Evolutionary conservation across 1,139 yeast genomes (phyloP), one percentile per base, ranked within the genome.

Genomic region (Scheffersomyces cryptocercus): DNA sequence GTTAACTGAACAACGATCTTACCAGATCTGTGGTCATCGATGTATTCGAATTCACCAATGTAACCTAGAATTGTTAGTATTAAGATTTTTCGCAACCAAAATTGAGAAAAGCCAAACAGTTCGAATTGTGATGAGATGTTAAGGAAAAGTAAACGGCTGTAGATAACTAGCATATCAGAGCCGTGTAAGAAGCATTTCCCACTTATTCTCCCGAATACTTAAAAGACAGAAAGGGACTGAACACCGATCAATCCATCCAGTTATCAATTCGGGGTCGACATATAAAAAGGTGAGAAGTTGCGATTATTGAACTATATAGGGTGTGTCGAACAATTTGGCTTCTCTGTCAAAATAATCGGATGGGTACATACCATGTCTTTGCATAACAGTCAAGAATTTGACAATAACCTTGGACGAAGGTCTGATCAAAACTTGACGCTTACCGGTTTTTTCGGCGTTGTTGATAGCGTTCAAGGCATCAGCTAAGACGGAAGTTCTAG

Each of bases 401-500:
- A 93, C 81, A 75, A 93, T 90, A 62, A 93, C 99, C 84, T 93
- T 93, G 68, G 99, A 93, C 45, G 98, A 91, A 59, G 99, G 99
- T 85, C 99, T 89, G 74, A 93, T 83, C 73, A 93, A 78, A 61
- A 93, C 99, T 82, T 93, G 99, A 80, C 99, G 88, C 82, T 93
- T 93, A 77, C 99, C 99, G 72, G 97, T 85, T 79, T 91, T 93
- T 81, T 93, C 99, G 74, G 99, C 99, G 75, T 93, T 93, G 91
- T 91, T 89, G 74, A 93, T 93, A 65, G 97, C 84, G 75, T 93
- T 91, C 71, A 93, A 87, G 71, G 99, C 98, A 80, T 93, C 99
- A 67, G 98, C 97, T 77, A 93, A 87, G 72, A 88, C 99, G 62
- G 99, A 93, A 64, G 97, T 81, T 83, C 98, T 91, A 73, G 98